Evolutionary conservation across 176 grass and related monocot genomes (phyloP), one percentile per base, ranked within the genome.

Genomic region (Rhipidocladum racemiflorum): DNA sequence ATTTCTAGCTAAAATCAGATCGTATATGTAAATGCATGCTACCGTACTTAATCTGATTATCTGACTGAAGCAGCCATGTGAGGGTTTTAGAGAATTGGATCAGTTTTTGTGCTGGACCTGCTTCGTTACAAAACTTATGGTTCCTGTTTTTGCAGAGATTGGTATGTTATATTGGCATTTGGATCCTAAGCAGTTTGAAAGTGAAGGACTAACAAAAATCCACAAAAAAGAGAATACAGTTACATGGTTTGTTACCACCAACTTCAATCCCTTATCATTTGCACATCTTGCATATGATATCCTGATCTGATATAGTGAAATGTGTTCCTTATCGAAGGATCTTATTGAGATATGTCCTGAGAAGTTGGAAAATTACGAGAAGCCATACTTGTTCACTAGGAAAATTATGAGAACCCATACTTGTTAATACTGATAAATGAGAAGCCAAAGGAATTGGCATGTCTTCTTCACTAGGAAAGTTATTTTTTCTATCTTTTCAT

Each of bases 291-390:
- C 76, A 27, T 83, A 68, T 70, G 15, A 36, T 74, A 74, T 51
- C 44, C 51, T 42, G 10, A 53, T 63, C 39, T 86, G 23, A 81
- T 71, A 62, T 45, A 62, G 24, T 44, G 75, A 15, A 27, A 34
- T 45, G 29, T 82, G 29, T 82, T 78, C 4, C 46, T 68, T 59
- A 48, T 54, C 82, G 45, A 88, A 98, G 90, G 95, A 95, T 84
- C 64, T 86, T 87, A 53, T 93, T 50, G 95, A 95, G 7, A 86
- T 98, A 76, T 91, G 85, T 44, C 95, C 88, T n/a, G 89, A 72
- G 16, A 95, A 93, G 84, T 76, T 98, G 43, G 95, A 93, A 62
- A 98, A 95, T 72, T 98, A 91, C 25, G 96, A 98, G 71, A 90
- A 98, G 73, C 32, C n/a, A n/a, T n/a, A n/a, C n/a, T n/a, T n/a